Evolutionary conservation across 805 yeast genomes (phyloP).

Genomic region (Brettanomyces sp.): DNA sequence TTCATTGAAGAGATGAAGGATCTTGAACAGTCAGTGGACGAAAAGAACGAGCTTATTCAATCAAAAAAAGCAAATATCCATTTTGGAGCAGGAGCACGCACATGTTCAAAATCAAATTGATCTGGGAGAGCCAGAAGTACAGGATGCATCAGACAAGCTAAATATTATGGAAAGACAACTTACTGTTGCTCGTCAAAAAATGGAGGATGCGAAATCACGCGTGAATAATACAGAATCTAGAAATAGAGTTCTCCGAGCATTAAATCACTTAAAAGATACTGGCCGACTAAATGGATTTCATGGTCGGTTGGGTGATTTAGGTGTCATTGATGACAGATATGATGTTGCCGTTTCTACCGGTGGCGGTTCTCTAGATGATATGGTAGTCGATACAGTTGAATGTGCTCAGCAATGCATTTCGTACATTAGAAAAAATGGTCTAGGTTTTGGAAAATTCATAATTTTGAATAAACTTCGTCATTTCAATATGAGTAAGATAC

Average conservation of each 20-base stretch:
- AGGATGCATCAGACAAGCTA: constrained; percentile 37
- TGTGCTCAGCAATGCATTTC: constrained; percentile 60
- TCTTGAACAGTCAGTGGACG: constrained; percentile 34
- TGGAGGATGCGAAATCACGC: constrained; percentile 57
- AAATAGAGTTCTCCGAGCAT: constrained; percentile 61
- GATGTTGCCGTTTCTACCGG: constrained; percentile 96
- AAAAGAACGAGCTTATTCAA: constrained; percentile 25
- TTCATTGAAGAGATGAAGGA: constrained; percentile 35
- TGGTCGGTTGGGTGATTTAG: constrained; percentile 88
- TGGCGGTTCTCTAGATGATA: constrained; percentile 80
- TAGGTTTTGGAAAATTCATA: constrained; percentile 87
- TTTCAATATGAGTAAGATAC: constrained; percentile 46
- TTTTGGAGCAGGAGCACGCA: constrained; percentile 38
- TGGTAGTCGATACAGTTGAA: constrained; percentile 77
- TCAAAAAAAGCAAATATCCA: constrained; percentile 35
- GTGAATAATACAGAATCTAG: constrained; percentile 54
- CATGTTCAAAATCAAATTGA: constrained; percentile 45
- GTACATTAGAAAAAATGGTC: constrained; percentile 65
- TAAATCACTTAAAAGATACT: constrained; percentile 59
- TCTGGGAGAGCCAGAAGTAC: constrained; percentile 50
- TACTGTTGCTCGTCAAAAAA: constrained; percentile 45
- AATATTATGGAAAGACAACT: constrained; percentile 47
- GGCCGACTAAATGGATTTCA: constrained; percentile 81
- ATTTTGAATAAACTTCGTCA: constrained; percentile 64
- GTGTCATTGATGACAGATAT: constrained; percentile 78